Percentiles rank a stretch among this genome's conserved stretches.
phyloP scores from a whole-genome alignment of 2,329 filamentous ascomycete genomes.

The Trichoderma gracile region DNA sequence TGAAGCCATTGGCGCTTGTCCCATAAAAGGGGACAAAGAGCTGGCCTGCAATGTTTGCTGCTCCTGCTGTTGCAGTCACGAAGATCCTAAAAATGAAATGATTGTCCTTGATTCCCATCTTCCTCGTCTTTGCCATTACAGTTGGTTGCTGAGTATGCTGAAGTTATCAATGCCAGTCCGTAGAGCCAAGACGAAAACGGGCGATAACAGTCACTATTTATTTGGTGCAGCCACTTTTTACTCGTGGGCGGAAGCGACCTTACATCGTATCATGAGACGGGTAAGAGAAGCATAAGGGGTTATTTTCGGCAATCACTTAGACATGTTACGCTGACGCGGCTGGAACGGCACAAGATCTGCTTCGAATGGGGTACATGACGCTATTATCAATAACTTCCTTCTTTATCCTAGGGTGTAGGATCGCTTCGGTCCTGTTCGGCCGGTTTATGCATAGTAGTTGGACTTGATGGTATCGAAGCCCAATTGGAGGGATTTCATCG shows the following conservation, averaged over 20 bases:
- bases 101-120: not conserved
- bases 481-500: too few relatives aligned
- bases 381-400: not conserved
- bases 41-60: not conserved
- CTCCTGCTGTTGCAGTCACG: not conserved
- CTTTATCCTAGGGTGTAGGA: not conserved
- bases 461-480: too few relatives aligned
- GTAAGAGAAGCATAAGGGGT: slow-evolving; percentile 1
- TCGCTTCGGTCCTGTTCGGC: not conserved
- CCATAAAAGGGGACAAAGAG: slow-evolving; percentile 19
- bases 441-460: too few relatives aligned
- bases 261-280: not conserved
- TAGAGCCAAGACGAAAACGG: not conserved
- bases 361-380: not conserved
- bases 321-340: not conserved
- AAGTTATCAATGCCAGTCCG: too few relatives aligned
- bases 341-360: not conserved
- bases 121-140: not conserved
- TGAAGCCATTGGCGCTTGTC: slow-evolving; percentile 13
- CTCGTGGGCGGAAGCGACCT: not conserved
- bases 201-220: not conserved
- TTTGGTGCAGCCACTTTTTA: not conserved
- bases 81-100: not conserved
- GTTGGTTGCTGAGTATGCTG: not conserved
- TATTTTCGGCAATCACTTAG: not conserved